Base-by-base conservation (phyloP, 148 eudicot species). In the Gaultheria prostrata region DNA sequence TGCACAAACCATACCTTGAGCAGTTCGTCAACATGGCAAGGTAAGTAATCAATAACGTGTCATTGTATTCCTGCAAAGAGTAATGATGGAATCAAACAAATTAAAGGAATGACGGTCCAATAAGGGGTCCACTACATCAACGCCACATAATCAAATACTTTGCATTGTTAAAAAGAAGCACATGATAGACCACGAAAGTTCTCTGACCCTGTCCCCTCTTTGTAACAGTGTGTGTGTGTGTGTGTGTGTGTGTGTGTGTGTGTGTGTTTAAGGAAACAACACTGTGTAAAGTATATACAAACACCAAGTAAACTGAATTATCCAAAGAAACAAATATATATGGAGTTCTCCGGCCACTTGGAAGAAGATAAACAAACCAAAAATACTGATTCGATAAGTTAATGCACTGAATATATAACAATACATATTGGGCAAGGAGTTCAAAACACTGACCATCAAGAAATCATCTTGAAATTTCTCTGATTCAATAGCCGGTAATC, bases 401-500 rank as follows among this genome's bases (percentile, higher is more conserved):
- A 17, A 46, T 1, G 61, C 20, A 33, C 35, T 32, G 43, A 6
- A 71, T 39, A 72, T 11, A 53, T 32, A 14, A 33, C 39, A 71
- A 35, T 13, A 26, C 39, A 39, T n/a, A n/a, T 50, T 13, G 71
- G 32, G 73, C 79, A 80, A 84, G 28, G 56, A 18, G 32, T 30
- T 28, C 45, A 61, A 54, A 83, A 76, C 73, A 85, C 90, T 88
- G 56, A 94, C 99, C 98, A 91, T 94, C 88, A 96, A 85, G 87
- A 96, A 94, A 84, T 93, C 95, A 87, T 96, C 97, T 91, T 91
- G 97, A 88, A 96, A 96, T 86, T 93, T 94, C 72, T 82, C 89
- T 9, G 98, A 94, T 79, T 94, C 98, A 83, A 93, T 92, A 30
- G 97, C 94, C n/a, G 99, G 99, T 80, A 96, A 88, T 90, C 99